Percentiles rank a stretch among this genome's conserved stretches.
Conservation (phyloP, 306 rosid genomes). For the Vigna trinervia region DNA sequence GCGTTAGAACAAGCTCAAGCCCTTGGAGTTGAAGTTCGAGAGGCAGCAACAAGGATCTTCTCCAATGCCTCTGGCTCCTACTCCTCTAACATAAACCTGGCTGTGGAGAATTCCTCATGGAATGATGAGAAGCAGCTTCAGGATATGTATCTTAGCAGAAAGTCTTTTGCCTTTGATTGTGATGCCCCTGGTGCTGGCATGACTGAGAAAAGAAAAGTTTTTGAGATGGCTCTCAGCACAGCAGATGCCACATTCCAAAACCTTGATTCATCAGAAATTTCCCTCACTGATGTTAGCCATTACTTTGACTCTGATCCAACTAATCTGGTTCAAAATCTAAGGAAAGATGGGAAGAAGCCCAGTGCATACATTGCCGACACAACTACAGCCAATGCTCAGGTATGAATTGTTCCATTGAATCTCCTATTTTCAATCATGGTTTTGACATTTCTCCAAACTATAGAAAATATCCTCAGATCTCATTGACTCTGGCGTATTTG, state of each 20-base stretch:
- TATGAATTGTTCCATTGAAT: conserved; percentile 39
- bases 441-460: neutral
- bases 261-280: conserved; percentile 96
- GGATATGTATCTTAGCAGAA: conserved; percentile 97
- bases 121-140: conserved; percentile 99
- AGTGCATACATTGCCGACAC: conserved; percentile 97
- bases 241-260: conserved; percentile 99
- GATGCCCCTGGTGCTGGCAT: conserved; percentile 97
- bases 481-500: neutral
- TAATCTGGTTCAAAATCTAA: conserved; percentile 87
- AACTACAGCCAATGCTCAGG: conserved; percentile 99
- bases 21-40: conserved; percentile 86
- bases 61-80: conserved; percentile 98
- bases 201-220: conserved; percentile 88
- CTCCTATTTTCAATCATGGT: conserved; percentile 25
- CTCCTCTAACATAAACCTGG: conserved; percentile 95
- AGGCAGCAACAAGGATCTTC: conserved; percentile 96
- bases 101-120: conserved; percentile 98
- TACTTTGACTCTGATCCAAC: conserved; percentile 99
- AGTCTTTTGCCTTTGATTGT: conserved; percentile 87
- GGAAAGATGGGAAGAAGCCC: conserved; percentile 99
- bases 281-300: conserved; percentile 97
- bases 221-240: conserved; percentile 98
- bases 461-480: conserved; percentile 1
- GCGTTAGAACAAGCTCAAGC: conserved; percentile 89